phyloP scores from a whole-genome alignment of 2,329 filamentous ascomycete species.

The Ilyonectria destructans region DNA sequence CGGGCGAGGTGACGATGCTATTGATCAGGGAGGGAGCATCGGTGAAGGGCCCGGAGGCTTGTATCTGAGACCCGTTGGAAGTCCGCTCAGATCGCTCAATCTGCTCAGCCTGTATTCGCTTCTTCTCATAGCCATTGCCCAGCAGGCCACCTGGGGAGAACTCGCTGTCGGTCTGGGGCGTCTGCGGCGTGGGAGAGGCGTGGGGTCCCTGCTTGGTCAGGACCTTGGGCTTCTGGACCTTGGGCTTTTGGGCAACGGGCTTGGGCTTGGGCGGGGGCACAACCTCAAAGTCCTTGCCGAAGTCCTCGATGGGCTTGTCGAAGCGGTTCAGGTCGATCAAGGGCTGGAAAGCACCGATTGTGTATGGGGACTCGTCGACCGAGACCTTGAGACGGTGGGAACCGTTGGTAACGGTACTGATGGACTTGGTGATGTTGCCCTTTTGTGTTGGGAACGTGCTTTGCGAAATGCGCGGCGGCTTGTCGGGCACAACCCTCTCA shows the following conservation, averaged over 20 bases:
- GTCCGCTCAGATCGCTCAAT: constrained; percentile 40
- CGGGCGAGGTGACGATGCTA: constrained; percentile 47
- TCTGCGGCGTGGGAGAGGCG: constrained; percentile 29
- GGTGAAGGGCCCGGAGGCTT: constrained; percentile 63
- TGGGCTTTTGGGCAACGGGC: constrained; percentile 13
- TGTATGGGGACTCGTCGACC: constrained; percentile 69
- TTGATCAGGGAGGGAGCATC: constrained; percentile 73
- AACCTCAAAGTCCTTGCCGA: constrained; percentile 62
- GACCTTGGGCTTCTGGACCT: constrained; percentile 30
- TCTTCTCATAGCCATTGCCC: constrained; percentile 63
- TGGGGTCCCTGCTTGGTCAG: constrained; percentile 52
- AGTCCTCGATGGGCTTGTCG: constrained; percentile 67
- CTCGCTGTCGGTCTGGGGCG: constrained; percentile 52
- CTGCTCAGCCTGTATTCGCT: constrained; percentile 59
- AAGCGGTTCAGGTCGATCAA: constrained; percentile 76
- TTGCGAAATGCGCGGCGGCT: constrained; percentile 32
- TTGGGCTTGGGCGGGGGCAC: constrained; percentile 36
- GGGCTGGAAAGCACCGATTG: constrained; percentile 79
- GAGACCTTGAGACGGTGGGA: constrained; percentile 56
- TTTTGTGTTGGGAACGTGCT: constrained; percentile 31
- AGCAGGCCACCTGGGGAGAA: constrained; percentile 70
- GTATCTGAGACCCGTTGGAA: constrained; percentile 50
- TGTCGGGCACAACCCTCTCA: constrained; percentile 29
- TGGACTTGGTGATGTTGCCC: constrained; percentile 61
- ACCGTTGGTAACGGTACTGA: constrained; percentile 36